Evolutionary conservation across 2,329 filamentous ascomycete species (phyloP).

Genomic region (Epichloe glyceriae): DNA sequence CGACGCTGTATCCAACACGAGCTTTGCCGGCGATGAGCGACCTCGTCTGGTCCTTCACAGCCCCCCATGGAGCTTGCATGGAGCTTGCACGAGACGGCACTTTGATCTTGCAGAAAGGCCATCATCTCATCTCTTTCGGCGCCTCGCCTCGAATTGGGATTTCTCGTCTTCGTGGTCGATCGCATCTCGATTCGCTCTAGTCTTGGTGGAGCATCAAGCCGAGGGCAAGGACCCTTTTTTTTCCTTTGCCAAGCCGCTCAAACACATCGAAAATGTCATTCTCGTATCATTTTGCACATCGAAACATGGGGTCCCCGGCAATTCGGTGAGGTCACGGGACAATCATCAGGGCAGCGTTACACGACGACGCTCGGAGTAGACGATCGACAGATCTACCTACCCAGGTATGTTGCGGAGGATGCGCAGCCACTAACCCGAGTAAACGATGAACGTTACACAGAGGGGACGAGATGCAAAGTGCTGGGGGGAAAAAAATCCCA

Average conservation of each 20-base stretch:
- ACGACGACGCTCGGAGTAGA: neutral
- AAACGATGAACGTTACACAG: no score
- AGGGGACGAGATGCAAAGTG: no score
- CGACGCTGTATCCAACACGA: neutral
- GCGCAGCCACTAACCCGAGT: no score
- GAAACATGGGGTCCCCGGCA: neutral
- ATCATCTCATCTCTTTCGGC: no score
- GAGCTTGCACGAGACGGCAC: neutral
- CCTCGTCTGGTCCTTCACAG: no score
- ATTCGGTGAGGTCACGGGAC: neutral
- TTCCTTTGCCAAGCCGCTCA: neutral
- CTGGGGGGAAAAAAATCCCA: no score
- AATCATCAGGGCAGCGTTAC: neutral
- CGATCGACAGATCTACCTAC: no score
- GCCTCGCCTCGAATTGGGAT: neutral
- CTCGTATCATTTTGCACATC: neutral
- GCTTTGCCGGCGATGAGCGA: neutral
- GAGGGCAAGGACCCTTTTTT: neutral
- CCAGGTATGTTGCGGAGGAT: no score
- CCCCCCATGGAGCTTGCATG: no score
- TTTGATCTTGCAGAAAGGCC: no score
- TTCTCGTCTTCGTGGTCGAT: neutral
- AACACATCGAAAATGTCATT: neutral
- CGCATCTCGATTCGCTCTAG: neutral
- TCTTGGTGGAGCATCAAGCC: neutral